Evolutionary conservation across 768 basidiomycete species (phyloP).

Genomic region (Phallus indusiatus): DNA sequence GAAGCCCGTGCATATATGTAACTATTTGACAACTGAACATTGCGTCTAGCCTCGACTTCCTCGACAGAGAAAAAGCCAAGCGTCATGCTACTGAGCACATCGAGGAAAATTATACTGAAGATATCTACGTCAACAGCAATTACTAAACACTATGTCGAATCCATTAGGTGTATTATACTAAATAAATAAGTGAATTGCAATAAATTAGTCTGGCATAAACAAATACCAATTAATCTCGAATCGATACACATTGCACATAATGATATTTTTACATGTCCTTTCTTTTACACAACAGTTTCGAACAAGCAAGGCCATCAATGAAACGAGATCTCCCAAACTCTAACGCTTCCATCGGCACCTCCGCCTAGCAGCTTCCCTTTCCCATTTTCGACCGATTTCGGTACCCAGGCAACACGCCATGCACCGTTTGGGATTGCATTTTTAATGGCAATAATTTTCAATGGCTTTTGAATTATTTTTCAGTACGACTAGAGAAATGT

Average conservation of each 20-base stretch:
- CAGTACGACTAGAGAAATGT: background rate
- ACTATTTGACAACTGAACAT: background rate
- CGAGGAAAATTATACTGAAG: conserved; percentile 1
- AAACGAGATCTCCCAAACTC: conserved; percentile 56
- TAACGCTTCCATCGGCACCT: conserved; percentile 76
- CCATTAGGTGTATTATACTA: background rate
- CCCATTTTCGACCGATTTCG: conserved; percentile 32
- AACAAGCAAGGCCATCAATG: conserved; percentile 12
- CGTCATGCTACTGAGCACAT: conserved; percentile 16
- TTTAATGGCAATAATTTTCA: conserved; percentile 71
- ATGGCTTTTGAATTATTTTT: conserved; percentile 24
- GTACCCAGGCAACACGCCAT: conserved; percentile 70
- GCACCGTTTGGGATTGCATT: conserved; percentile 85
- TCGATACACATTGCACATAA: too few species aligned
- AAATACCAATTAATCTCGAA: background rate
- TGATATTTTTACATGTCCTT: too few species aligned
- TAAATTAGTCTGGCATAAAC: background rate
- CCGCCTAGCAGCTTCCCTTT: conserved; percentile 50
- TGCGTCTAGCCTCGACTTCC: conserved; percentile 12
- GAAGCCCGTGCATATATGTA: background rate
- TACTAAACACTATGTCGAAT: background rate
- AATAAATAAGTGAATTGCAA: too few species aligned
- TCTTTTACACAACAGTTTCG: too few species aligned
- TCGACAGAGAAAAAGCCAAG: conserved; percentile 19
- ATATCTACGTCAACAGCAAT: background rate